phyloP scores from a whole-genome alignment of 148 eudicot species.

The Rhododendron simsii region DNA sequence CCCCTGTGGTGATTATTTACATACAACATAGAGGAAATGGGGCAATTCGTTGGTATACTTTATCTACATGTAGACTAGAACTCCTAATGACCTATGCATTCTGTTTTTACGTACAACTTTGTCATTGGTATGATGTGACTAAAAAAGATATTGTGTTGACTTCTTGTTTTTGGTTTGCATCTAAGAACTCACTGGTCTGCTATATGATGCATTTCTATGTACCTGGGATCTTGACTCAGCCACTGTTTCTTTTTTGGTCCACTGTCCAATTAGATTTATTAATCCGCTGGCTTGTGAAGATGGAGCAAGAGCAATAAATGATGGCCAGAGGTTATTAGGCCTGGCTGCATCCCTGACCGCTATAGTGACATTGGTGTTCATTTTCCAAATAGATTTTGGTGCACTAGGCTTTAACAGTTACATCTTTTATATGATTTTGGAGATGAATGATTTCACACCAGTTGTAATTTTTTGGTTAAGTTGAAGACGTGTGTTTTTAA shows the following conservation, averaged over 20 bases:
- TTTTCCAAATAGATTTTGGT: background rate
- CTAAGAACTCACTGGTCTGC: background rate
- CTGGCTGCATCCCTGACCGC: background rate
- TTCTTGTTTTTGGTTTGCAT: background rate
- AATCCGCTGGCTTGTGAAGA: background rate
- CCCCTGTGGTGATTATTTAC: background rate
- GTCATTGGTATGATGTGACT: background rate
- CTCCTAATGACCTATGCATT: background rate
- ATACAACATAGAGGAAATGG: background rate
- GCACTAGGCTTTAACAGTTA: background rate
- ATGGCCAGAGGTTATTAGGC: background rate
- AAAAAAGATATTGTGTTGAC: background rate
- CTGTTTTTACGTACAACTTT: slow-evolving; percentile 1
- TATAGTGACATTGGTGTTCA: background rate
- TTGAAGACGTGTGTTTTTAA: background rate
- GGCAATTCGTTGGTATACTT: background rate
- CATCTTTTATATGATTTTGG: background rate
- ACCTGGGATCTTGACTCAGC: background rate
- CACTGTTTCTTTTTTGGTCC: background rate
- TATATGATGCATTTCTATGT: background rate
- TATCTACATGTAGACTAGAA: background rate
- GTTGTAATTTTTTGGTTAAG: background rate
- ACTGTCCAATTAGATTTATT: background rate
- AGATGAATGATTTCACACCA: background rate
- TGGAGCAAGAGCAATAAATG: background rate